Conservation (phyloP, 495 filamentous ascomycete genomes). For the Penicillium longicatenatum region DNA sequence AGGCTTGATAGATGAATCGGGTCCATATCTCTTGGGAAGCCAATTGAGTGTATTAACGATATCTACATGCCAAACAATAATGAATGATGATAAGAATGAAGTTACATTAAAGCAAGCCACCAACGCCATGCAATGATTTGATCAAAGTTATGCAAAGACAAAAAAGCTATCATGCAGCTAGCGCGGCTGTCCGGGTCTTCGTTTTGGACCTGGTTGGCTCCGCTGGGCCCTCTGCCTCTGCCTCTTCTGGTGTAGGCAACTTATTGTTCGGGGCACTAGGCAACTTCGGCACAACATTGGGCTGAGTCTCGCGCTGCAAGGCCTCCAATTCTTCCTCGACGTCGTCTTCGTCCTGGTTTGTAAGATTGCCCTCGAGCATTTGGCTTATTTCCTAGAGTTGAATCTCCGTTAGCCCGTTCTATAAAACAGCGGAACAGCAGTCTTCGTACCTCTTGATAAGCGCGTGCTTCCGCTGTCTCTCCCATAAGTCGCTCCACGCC, state of each 20-base stretch:
- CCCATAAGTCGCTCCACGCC: constrained; percentile 92
- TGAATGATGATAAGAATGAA: constrained; percentile 15
- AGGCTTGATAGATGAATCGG: neutral
- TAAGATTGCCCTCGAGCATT: constrained; percentile 82
- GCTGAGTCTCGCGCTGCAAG: constrained; percentile 64
- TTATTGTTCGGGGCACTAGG: constrained; percentile 60
- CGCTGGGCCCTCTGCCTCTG: constrained; percentile 26
- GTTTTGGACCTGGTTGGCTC: constrained; percentile 44
- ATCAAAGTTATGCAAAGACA: constrained; percentile 19
- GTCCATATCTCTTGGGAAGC: neutral
- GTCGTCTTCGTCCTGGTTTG: constrained; percentile 93
- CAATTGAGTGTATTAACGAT: constrained; percentile 13
- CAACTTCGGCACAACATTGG: constrained; percentile 30
- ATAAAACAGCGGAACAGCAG: constrained; percentile 5
- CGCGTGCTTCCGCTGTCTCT: constrained; percentile 82
- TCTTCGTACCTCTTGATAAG: constrained; percentile 74
- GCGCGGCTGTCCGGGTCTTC: constrained; percentile 34
- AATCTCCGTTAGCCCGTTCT: constrained; percentile 10
- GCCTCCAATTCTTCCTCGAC: constrained; percentile 92
- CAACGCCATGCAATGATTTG: constrained; percentile 35
- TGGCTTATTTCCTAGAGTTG: constrained; percentile 76
- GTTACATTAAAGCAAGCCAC: constrained; percentile 10
- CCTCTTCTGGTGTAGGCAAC: constrained; percentile 29
- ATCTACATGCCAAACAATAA: constrained; percentile 16
- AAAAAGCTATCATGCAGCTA: constrained; percentile 25